Conservation (phyloP, 2,329 filamentous ascomycete species). For the Exophiala aquamarina region DNA sequence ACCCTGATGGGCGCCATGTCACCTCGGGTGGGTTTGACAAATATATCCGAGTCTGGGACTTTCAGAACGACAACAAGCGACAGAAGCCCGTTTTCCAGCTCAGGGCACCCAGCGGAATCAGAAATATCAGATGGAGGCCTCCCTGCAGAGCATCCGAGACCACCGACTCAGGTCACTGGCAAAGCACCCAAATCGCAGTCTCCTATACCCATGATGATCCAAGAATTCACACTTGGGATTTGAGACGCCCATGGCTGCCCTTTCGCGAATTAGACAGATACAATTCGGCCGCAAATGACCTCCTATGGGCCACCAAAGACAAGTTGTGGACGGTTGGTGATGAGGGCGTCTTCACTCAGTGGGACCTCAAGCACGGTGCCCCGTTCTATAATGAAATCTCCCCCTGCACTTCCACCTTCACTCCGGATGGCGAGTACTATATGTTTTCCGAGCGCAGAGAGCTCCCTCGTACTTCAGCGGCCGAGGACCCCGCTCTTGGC, state of each 20-base stretch:
- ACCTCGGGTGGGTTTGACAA: constrained; percentile 63
- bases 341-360: constrained; percentile 62
- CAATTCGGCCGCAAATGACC: constrained; percentile 55
- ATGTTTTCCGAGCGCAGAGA: constrained; percentile 55
- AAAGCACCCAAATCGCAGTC: constrained; percentile 63
- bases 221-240: constrained; percentile 64
- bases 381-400: constrained; percentile 60
- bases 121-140: constrained; percentile 63
- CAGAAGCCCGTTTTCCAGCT: constrained; percentile 61
- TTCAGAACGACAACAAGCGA: constrained; percentile 56
- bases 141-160: constrained; percentile 56
- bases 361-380: constrained; percentile 59
- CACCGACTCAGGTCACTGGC: constrained; percentile 53
- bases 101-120: constrained; percentile 61
- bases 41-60: constrained; percentile 65
- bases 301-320: constrained; percentile 65
- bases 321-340: constrained; percentile 64
- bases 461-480: constrained; percentile 41
- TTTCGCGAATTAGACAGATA: constrained; percentile 61
- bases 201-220: constrained; percentile 63
- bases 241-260: constrained; percentile 61
- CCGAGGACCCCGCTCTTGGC: constrained; percentile 40
- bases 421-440: constrained; percentile 57
- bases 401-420: constrained; percentile 57
- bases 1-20: constrained; percentile 65